Evolutionary conservation across 371 early-diverging fungal species (phyloP).

Genomic region (Fennellomyces sp.): DNA sequence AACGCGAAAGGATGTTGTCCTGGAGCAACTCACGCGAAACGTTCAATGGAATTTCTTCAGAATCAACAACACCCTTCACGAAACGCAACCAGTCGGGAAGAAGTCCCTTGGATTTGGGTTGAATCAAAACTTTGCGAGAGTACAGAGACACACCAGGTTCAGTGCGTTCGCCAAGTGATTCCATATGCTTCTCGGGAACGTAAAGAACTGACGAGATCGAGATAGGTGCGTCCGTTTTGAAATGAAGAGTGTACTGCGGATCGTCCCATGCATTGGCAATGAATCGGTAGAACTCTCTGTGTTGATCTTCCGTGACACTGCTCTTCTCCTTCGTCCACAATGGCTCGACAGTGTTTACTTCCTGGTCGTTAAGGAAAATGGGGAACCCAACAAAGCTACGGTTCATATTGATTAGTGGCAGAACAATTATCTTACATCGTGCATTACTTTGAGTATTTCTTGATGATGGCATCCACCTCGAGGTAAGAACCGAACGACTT

Average conservation of each 20-base stretch:
- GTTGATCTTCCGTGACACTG: slow-evolving; percentile 87
- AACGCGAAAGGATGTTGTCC: slow-evolving; percentile 78
- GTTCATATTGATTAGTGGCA: not conserved
- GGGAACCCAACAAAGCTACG: slow-evolving; percentile 92
- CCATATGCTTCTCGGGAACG: slow-evolving; percentile 73
- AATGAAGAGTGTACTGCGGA: slow-evolving; percentile 73
- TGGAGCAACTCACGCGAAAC: slow-evolving; percentile 97
- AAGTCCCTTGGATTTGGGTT: slow-evolving; percentile 73
- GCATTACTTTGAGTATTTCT: slow-evolving; percentile 88
- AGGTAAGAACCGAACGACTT: slow-evolving; percentile 80
- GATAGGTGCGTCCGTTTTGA: slow-evolving; percentile 81
- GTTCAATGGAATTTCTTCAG: slow-evolving; percentile 97
- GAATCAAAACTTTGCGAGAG: slow-evolving; percentile 82
- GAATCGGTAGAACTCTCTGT: slow-evolving; percentile 88
- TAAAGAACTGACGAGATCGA: slow-evolving; percentile 78
- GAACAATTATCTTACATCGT: not conserved
- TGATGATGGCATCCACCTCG: slow-evolving; percentile 79
- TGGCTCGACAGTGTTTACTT: slow-evolving; percentile 89
- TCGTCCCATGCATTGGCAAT: slow-evolving; percentile 76
- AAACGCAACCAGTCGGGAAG: slow-evolving; percentile 83
- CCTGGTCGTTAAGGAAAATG: slow-evolving; percentile 79
- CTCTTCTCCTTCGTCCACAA: slow-evolving; percentile 90
- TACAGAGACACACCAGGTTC: slow-evolving; percentile 82
- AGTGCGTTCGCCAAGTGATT: slow-evolving; percentile 65
- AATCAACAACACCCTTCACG: slow-evolving; percentile 92